Conservation (phyloP, 805 yeast genomes). For the Lipomyces spencermartinsiae region DNA sequence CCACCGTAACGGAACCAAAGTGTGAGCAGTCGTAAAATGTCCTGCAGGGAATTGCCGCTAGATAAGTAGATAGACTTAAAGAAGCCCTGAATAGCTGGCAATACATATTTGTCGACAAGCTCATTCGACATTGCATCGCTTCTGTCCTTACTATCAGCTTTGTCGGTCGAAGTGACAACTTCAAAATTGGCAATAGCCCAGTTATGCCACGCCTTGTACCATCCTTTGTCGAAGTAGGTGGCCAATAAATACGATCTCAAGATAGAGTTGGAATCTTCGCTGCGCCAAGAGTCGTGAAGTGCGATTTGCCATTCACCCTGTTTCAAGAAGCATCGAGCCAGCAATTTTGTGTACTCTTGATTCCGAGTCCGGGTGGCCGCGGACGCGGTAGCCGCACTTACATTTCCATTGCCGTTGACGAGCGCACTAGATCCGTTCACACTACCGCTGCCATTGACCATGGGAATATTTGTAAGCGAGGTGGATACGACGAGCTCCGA, state of each 20-base stretch:
- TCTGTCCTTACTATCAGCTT: conserved; percentile 38
- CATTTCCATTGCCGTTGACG: conserved; percentile 8
- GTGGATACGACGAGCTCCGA: conserved; percentile 49
- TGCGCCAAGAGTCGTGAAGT: conserved; percentile 79
- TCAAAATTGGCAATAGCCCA: conserved; percentile 99
- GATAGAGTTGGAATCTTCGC: conserved; percentile 73
- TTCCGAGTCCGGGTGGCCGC: conserved; percentile 56
- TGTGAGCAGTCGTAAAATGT: conserved; percentile 85
- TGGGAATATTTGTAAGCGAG: conserved; percentile 9
- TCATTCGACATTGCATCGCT: conserved; percentile 43
- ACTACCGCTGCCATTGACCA: conserved; percentile 37
- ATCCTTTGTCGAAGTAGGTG: conserved; percentile 87
- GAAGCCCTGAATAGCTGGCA: conserved; percentile 95
- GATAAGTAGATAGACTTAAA: conserved; percentile 93
- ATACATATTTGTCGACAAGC: conserved; percentile 81
- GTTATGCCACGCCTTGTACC: conserved; percentile 99
- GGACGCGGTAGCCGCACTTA: conserved; percentile 3
- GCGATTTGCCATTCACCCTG: conserved; percentile 99
- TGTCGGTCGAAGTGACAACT: conserved; percentile 70
- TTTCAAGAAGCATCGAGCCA: conserved; percentile 93
- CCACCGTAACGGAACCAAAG: conserved; percentile 98
- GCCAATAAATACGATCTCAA: conserved; percentile 91
- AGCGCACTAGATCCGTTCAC: background rate
- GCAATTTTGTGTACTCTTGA: conserved; percentile 78
- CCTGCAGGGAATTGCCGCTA: conserved; percentile 86